phyloP scores from a whole-genome alignment of 2,329 filamentous ascomycete genomes.

The Aspergillus viridinutans region DNA sequence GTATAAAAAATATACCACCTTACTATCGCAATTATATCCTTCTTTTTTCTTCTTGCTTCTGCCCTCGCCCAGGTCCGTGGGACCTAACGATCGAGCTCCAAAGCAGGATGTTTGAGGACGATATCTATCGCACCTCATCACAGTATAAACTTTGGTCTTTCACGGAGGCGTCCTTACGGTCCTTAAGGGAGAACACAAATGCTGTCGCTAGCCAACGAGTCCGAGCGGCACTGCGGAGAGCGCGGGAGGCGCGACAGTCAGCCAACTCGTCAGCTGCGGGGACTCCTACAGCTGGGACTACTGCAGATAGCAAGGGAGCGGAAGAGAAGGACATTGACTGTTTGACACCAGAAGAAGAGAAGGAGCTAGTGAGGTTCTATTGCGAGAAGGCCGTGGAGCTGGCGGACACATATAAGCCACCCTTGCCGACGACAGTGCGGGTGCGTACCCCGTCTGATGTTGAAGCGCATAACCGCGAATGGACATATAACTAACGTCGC shows the following conservation, averaged over 20 bases:
- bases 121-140: slow-evolving; percentile 81
- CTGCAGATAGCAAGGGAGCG: slow-evolving; percentile 28
- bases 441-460: slow-evolving; percentile 37
- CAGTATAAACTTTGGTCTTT: slow-evolving; percentile 95
- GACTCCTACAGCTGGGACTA: slow-evolving; percentile 27
- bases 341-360: slow-evolving; percentile 78
- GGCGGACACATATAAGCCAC: slow-evolving; percentile 54
- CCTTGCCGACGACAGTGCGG: slow-evolving; percentile 57
- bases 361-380: slow-evolving; percentile 75
- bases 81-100: neutral
- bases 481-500: neutral
- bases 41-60: neutral
- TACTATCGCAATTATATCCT: neutral
- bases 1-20: neutral
- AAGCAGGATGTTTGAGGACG: slow-evolving; percentile 73
- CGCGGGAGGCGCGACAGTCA: slow-evolving; percentile 33
- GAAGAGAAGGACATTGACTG: slow-evolving; percentile 61
- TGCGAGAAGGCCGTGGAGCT: slow-evolving; percentile 57
- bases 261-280: slow-evolving; percentile 29
- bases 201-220: slow-evolving; percentile 67
- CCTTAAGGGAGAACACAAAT: slow-evolving; percentile 75
- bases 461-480: neutral
- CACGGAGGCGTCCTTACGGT: slow-evolving; percentile 65
- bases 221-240: slow-evolving; percentile 52
- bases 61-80: neutral